A percentile compares a stretch with the other conserved stretches of the same genome.
phyloP scores from a whole-genome alignment of 129 eudicot genomes.

The Mikania micrantha region DNA sequence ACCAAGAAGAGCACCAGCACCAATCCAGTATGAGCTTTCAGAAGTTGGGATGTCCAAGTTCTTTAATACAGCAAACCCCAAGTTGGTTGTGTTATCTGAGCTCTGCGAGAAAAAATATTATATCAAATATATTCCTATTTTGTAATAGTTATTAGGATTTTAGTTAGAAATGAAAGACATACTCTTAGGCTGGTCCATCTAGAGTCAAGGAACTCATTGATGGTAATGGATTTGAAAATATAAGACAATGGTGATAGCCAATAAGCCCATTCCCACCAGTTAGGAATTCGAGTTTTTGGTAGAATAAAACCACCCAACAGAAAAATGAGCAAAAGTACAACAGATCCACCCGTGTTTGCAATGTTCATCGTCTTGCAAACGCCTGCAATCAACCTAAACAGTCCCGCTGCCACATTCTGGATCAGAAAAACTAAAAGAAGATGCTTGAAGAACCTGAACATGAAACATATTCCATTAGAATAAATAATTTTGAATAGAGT shows the following conservation, averaged over 20 bases:
- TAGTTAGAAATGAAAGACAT: not conserved
- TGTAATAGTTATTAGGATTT: not conserved
- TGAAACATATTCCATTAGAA: not conserved
- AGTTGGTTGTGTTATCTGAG: conserved; percentile 32
- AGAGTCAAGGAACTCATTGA: conserved; percentile 46
- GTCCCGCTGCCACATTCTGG: conserved; percentile 89
- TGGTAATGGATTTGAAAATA: conserved; percentile 42
- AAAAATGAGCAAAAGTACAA: conserved; percentile 51
- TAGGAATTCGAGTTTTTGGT: conserved; percentile 44
- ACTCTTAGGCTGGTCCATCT: conserved; percentile 49
- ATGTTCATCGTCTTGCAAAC: conserved; percentile 69
- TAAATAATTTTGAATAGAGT: not conserved
- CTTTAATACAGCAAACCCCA: conserved; percentile 18
- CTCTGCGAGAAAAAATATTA: conserved; percentile 27
- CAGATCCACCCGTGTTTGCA: conserved; percentile 73
- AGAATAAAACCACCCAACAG: conserved; percentile 84
- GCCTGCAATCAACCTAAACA: conserved; percentile 68
- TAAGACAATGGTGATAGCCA: conserved; percentile 61
- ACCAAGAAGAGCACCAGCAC: no score
- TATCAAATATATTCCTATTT: not conserved
- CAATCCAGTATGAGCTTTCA: no score
- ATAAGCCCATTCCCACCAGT: conserved; percentile 57
- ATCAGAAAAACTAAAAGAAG: conserved; percentile 57
- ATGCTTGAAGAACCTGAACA: conserved; percentile 87
- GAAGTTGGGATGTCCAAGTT: no score